Evolutionary conservation across 2,329 filamentous ascomycete genomes (phyloP), one percentile per base, ranked within the genome.

Genomic region (Colletotrichum salicis): DNA sequence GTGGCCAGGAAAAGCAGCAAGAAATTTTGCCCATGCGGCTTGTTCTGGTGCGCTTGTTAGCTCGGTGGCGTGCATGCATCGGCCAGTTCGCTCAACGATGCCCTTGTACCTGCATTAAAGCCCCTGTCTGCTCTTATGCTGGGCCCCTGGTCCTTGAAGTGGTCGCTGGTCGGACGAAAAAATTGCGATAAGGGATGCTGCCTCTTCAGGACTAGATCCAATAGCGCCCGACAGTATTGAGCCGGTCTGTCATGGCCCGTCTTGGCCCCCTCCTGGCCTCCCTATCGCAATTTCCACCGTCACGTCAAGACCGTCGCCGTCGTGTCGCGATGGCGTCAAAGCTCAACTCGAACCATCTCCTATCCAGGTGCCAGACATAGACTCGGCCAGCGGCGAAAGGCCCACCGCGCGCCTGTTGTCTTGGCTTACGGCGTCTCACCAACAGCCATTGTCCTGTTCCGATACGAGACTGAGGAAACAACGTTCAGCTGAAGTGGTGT

Each of bases 51-150:
- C 58, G 54, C 33, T 37, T 41, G 52, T 56, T 70, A 66, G 56
- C 61, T 66, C 41, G 13, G 48, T 72, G 65, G 70, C 70, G 65
- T 71, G 55, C 70, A 71, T 59, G 55, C 70, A 64, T 69, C 65
- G 41, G 24, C 55, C 62, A 56, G 22, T 61, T 56, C 56, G 27
- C 33, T 54, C 67, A 62, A 57, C 57, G 56, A 66, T 71, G 65
- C 70, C 70, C 70, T 65, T 72, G 70, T 72, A 61, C 70, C 70
- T 72, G 70, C 70, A 72, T 72, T 15, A 33, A 41, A 54, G n/a
- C 70, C 65, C 59, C 67, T 66, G 41, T 33, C 37, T 48, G 24
- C 37, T 41, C 58, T 45, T 48, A 24, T 37, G n/a, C n/a, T 33
- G n/a, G 29, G 19, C 33, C 60, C 67, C 56, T 61, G 62, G 35